phyloP scores from a whole-genome alignment of 176 grass and related monocot species.

The Oryza coarctata region DNA sequence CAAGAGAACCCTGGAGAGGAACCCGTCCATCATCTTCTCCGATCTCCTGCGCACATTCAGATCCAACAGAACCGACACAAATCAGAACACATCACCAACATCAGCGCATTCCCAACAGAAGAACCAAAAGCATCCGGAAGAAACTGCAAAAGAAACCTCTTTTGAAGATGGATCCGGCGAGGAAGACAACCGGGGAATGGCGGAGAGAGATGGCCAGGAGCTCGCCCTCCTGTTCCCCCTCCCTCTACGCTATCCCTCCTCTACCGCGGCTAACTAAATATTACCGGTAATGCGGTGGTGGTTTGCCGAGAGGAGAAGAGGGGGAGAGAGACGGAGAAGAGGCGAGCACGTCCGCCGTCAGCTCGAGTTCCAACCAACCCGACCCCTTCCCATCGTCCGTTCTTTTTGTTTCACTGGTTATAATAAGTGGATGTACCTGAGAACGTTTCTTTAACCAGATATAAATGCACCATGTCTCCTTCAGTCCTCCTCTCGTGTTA shows the following conservation, averaged over 20 bases:
- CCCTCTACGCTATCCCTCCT: conserved; percentile 3
- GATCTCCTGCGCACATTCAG: conserved; percentile 35
- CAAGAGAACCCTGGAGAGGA: conserved; percentile 76
- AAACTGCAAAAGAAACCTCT: not conserved
- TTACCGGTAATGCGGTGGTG: conserved; percentile 46
- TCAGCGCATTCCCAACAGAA: conserved; percentile 12
- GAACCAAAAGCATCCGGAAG: not conserved
- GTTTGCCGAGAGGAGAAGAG: conserved; percentile 2
- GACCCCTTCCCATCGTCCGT: not conserved
- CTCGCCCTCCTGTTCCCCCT: not conserved
- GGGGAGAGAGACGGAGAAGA: not conserved
- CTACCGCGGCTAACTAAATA: conserved; percentile 45
- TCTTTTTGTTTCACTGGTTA: not conserved
- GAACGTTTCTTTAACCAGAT: conserved; percentile 23
- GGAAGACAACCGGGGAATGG: not conserved
- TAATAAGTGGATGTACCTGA: conserved; percentile 11
- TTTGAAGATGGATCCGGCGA: conserved; percentile 37
- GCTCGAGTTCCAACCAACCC: conserved; percentile 28
- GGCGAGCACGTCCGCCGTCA: conserved; percentile 59
- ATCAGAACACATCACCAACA: conserved; percentile 21
- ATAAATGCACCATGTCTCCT: conserved; percentile 4
- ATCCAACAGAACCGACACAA: conserved; percentile 35
- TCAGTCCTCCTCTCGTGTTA: not conserved
- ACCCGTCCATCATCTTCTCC: conserved; percentile 74
- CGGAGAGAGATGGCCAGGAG: conserved; percentile 31